Evolutionary conservation across 2,329 filamentous ascomycete genomes (phyloP).

Genomic region (Tolypocladium nubicola): DNA sequence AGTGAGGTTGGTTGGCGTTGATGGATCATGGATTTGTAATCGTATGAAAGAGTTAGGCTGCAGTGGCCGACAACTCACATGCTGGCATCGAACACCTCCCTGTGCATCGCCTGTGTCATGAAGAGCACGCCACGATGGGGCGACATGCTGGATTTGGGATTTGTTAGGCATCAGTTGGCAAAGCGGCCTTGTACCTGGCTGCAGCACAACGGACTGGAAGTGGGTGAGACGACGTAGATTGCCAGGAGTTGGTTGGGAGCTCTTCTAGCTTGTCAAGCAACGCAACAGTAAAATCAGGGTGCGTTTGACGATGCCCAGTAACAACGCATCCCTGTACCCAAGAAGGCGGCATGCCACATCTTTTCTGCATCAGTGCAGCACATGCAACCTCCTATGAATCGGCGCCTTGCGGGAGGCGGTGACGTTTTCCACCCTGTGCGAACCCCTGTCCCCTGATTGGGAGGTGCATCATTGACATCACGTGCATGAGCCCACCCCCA

Average conservation of each 20-base stretch:
- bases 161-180: not conserved
- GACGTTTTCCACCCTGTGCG: not conserved
- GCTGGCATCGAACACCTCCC: not conserved
- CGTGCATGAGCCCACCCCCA: constrained; percentile 20
- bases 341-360: not conserved
- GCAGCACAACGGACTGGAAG: too few relatives aligned
- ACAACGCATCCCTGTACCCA: not conserved
- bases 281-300: not conserved
- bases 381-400: not conserved
- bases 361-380: not conserved
- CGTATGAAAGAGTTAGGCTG: not conserved
- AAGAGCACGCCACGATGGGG: not conserved
- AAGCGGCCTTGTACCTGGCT: too few relatives aligned
- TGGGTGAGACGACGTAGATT: too few relatives aligned
- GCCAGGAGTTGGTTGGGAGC: not conserved
- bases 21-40: not conserved
- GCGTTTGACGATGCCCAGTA: not conserved
- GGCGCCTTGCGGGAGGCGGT: not conserved
- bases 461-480: constrained; percentile 15
- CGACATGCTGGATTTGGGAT: not conserved
- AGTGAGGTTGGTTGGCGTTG: not conserved
- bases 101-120: not conserved
- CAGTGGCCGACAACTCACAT: not conserved
- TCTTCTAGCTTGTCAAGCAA: not conserved
- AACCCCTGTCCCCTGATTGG: constrained; percentile 4